These are phyloP conservation scores for Tolypocladium tropicale DNA, from an alignment of 2,329 filamentous ascomycete species.

Conservation along the genomic window DNA sequence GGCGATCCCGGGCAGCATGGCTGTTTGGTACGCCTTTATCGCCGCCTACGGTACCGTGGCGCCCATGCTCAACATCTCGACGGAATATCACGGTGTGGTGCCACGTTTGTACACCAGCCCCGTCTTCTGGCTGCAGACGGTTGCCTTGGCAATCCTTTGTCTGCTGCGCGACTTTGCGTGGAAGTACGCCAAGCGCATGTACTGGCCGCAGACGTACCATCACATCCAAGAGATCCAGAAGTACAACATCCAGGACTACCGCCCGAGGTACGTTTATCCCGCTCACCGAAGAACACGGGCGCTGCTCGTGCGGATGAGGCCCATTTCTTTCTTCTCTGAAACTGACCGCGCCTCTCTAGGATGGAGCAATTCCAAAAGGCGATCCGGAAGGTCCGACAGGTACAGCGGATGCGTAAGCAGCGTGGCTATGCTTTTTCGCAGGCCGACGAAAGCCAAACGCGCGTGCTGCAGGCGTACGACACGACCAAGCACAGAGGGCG, in stretches of 20 bases:
- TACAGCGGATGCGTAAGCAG: conserved; percentile 98
- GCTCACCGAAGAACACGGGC: background rate
- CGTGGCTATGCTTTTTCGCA: conserved; percentile 97
- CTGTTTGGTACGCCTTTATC: conserved; percentile 85
- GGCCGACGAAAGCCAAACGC: conserved; percentile 90
- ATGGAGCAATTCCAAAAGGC: conserved; percentile 99
- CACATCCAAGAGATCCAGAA: conserved; percentile 99
- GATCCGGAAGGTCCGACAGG: conserved; percentile 94
- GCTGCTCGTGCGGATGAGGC: background rate
- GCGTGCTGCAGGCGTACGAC: conserved; percentile 94
- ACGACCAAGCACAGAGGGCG: conserved; percentile 84
- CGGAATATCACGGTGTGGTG: conserved; percentile 77
- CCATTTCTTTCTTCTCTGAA: too few species aligned
- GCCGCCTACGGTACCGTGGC: conserved; percentile 80
- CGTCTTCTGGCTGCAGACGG: conserved; percentile 83
- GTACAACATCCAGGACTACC: conserved; percentile 98
- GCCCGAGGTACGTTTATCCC: conserved; percentile 62
- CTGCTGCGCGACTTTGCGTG: conserved; percentile 82
- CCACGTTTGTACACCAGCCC: conserved; percentile 71
- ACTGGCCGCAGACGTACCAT: conserved; percentile 89
- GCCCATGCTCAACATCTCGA: conserved; percentile 70
- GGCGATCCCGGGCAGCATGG: conserved; percentile 86
- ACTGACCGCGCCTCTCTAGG: conserved; percentile 28
- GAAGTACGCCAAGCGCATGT: conserved; percentile 98
- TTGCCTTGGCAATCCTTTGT: conserved; percentile 71